A percentile compares a stretch with the other conserved stretches of the same genome.
These are phyloP conservation scores for Xenoacremonium recifei DNA, from an alignment of 2,329 filamentous ascomycete species.

Conservation along the genomic window DNA sequence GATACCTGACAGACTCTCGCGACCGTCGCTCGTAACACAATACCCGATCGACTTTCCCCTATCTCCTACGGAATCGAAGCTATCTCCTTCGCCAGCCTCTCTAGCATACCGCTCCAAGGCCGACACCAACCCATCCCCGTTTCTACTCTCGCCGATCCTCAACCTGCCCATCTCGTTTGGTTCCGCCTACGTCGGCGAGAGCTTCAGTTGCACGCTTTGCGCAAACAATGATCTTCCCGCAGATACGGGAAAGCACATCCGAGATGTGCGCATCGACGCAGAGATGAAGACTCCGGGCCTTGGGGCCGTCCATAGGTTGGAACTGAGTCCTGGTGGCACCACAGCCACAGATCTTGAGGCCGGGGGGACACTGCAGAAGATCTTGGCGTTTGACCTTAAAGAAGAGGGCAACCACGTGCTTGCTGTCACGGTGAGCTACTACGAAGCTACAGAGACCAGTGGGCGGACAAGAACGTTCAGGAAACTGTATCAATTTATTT, in stretches of 20 bases:
- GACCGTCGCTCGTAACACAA: constrained; percentile 73
- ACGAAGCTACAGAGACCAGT: constrained; percentile 73
- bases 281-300: constrained; percentile 89
- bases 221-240: constrained; percentile 76
- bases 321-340: constrained; percentile 47
- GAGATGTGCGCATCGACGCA: constrained; percentile 78
- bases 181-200: constrained; percentile 92
- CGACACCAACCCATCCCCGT: constrained; percentile 51
- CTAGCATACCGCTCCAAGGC: constrained; percentile 61
- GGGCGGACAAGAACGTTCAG: constrained; percentile 80
- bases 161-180: constrained; percentile 90
- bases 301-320: constrained; percentile 59
- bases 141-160: constrained; percentile 63
- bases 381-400: constrained; percentile 83
- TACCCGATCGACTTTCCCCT: constrained; percentile 56
- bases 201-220: constrained; percentile 90
- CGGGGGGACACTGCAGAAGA: constrained; percentile 72
- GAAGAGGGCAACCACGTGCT: constrained; percentile 94
- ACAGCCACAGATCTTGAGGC: constrained; percentile 50
- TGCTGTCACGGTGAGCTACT: constrained; percentile 91
- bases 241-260: constrained; percentile 51
- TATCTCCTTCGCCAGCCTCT: constrained; percentile 60
- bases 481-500: constrained; percentile 95
- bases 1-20: constrained; percentile 65
- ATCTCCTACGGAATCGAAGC: constrained; percentile 39